Conservation (phyloP, 345 rosid species). For the Sisymbrium altissimum region DNA sequence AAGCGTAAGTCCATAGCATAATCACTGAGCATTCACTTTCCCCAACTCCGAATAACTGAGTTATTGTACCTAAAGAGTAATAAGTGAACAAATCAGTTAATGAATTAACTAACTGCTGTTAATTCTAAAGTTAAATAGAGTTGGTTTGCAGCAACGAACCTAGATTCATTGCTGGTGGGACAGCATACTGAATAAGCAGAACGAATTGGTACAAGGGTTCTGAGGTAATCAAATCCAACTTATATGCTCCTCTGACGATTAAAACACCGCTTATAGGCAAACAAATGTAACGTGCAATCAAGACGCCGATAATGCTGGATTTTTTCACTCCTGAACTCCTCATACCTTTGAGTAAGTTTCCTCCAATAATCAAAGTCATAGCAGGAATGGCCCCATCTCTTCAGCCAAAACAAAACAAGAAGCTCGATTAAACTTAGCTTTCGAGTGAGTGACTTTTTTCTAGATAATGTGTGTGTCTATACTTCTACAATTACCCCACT, state of each 20-base stretch:
- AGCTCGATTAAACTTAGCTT: not conserved
- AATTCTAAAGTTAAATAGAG: not conserved
- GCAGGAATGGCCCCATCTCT: constrained; percentile 72
- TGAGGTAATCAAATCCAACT: constrained; percentile 39
- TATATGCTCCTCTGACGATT: constrained; percentile 49
- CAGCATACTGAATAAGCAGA: constrained; percentile 56
- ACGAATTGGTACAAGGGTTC: constrained; percentile 67
- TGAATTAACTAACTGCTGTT: not conserved
- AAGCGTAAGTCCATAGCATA: constrained; percentile 59
- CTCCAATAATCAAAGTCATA: constrained; percentile 59
- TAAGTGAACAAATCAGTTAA: not conserved
- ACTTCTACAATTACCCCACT: constrained; percentile 44
- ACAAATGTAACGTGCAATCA: constrained; percentile 47
- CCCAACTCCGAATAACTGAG: constrained; percentile 60
- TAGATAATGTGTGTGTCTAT: not conserved
- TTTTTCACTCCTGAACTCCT: constrained; percentile 42
- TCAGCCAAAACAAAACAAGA: not conserved
- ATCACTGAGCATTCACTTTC: constrained; percentile 69
- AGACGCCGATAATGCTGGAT: constrained; percentile 40
- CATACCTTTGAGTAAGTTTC: constrained; percentile 57
- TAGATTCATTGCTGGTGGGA: constrained; percentile 78
- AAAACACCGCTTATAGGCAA: constrained; percentile 55
- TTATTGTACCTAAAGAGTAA: constrained; percentile 57
- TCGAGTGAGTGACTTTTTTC: not conserved
- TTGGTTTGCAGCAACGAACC: constrained; percentile 33